These are phyloP conservation scores for Colletotrichum sp. DNA, from an alignment of 2,329 filamentous ascomycete genomes.

Conservation along the genomic window DNA sequence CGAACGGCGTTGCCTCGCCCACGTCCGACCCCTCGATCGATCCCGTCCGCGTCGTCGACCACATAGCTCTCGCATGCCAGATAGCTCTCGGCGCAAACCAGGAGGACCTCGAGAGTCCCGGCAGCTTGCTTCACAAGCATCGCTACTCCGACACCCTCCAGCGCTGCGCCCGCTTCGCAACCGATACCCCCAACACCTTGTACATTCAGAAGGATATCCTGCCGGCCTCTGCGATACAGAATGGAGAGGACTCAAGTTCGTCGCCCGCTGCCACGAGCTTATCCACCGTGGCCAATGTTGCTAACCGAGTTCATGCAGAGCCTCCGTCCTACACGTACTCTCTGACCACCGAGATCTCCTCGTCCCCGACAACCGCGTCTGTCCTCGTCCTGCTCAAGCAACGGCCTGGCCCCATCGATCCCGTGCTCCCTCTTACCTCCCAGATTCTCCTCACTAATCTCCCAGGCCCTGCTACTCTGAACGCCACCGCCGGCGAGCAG, in stretches of 20 bases:
- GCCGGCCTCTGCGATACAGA: conserved; percentile 55
- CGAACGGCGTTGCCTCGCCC: conserved; percentile 50
- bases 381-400: conserved; percentile 87
- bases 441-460: conserved; percentile 95
- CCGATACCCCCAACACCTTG: conserved; percentile 84
- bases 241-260: conserved; percentile 41
- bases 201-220: conserved; percentile 88
- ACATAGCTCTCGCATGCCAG: conserved; percentile 73
- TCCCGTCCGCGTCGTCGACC: conserved; percentile 72
- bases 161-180: conserved; percentile 87
- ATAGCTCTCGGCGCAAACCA: conserved; percentile 77
- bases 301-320: conserved; percentile 38
- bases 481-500: conserved; percentile 71
- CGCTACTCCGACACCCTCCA: conserved; percentile 81
- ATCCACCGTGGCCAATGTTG: not conserved
- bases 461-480: conserved; percentile 77
- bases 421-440: conserved; percentile 78
- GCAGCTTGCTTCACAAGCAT: conserved; percentile 80
- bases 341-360: conserved; percentile 81
- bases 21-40: conserved; percentile 65
- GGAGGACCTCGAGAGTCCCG: conserved; percentile 79
- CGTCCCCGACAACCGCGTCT: conserved; percentile 78
- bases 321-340: conserved; percentile 73
- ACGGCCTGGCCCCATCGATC: conserved; percentile 84
- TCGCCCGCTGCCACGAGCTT: not conserved